Percentiles rank a stretch among this genome's conserved stretches.
These are phyloP conservation scores for Rosellinia necatrix DNA, from an alignment of 2,329 filamentous ascomycete species.

Conservation along the genomic window DNA sequence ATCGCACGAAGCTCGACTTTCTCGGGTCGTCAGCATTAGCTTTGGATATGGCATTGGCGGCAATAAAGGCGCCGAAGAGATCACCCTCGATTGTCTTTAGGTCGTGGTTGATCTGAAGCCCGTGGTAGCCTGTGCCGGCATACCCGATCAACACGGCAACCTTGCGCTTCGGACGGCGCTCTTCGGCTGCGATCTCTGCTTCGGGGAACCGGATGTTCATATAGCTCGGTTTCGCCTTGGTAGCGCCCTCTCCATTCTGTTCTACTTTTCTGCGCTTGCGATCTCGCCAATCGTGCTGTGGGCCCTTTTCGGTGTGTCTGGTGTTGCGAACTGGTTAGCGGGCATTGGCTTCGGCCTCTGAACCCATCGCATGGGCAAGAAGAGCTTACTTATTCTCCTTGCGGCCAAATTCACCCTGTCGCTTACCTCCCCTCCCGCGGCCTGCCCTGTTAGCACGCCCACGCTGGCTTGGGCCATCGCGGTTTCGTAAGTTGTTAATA, in stretches of 20 bases:
- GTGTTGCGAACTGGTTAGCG: constrained; percentile 53
- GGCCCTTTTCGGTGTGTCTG: constrained; percentile 57
- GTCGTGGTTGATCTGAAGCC: constrained; percentile 85
- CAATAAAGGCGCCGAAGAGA: constrained; percentile 88
- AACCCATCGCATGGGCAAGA: not conserved
- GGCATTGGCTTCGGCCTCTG: constrained; percentile 32
- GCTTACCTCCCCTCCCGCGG: constrained; percentile 30
- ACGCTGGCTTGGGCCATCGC: constrained; percentile 24
- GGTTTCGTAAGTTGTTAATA: constrained; percentile 10
- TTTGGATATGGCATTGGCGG: constrained; percentile 91
- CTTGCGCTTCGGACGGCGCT: constrained; percentile 90
- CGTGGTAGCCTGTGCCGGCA: constrained; percentile 93
- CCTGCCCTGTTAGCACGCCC: constrained; percentile 28
- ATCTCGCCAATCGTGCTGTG: constrained; percentile 50
- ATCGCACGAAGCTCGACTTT: constrained; percentile 92
- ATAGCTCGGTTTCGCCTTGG: constrained; percentile 53
- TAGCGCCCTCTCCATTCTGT: constrained; percentile 35
- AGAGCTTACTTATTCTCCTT: constrained; percentile 30
- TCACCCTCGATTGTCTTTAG: constrained; percentile 97
- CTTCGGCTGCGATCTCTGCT: constrained; percentile 87
- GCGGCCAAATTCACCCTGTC: constrained; percentile 21
- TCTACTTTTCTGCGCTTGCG: constrained; percentile 60
- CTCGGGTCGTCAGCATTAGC: constrained; percentile 96
- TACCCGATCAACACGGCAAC: constrained; percentile 96
- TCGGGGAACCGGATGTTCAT: constrained; percentile 63